These are phyloP conservation scores for Eremochloa ophiuroides DNA, from an alignment of 176 grass and related monocot species.

Conservation along the genomic window DNA sequence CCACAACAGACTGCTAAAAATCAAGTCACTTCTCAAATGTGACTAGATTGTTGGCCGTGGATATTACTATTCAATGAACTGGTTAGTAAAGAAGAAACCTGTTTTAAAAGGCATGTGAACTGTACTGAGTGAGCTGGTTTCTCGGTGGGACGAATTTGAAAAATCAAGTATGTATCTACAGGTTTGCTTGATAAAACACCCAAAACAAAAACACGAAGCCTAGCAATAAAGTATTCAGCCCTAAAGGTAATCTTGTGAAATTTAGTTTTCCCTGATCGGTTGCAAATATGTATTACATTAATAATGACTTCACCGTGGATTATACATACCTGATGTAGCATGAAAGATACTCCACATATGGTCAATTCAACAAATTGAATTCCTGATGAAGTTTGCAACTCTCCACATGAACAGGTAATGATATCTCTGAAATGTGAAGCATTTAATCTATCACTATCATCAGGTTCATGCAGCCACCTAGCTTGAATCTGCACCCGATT, in stretches of 20 bases:
- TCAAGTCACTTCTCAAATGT: background rate
- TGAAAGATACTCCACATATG: constrained; percentile 88
- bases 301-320: background rate
- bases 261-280: background rate
- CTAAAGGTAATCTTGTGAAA: background rate
- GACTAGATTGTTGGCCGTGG: background rate
- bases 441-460: constrained; percentile 76
- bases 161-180: background rate
- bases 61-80: background rate
- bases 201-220: background rate
- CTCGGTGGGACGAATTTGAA: background rate
- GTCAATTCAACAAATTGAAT: constrained; percentile 73
- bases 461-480: constrained; percentile 88
- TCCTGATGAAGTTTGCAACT: constrained; percentile 61
- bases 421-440: constrained; percentile 90
- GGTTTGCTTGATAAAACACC: background rate
- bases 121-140: background rate
- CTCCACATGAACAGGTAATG: constrained; percentile 61
- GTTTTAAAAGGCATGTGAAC: background rate
- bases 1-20: background rate
- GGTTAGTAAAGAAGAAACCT: constrained; percentile 2
- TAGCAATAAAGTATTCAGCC: background rate
- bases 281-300: background rate
- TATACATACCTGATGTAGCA: constrained; percentile 76
- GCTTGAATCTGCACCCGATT: constrained; percentile 44